These are phyloP conservation scores for Hyphopichia homilentoma DNA, from an alignment of 805 yeast species.

Conservation along the genomic window DNA sequence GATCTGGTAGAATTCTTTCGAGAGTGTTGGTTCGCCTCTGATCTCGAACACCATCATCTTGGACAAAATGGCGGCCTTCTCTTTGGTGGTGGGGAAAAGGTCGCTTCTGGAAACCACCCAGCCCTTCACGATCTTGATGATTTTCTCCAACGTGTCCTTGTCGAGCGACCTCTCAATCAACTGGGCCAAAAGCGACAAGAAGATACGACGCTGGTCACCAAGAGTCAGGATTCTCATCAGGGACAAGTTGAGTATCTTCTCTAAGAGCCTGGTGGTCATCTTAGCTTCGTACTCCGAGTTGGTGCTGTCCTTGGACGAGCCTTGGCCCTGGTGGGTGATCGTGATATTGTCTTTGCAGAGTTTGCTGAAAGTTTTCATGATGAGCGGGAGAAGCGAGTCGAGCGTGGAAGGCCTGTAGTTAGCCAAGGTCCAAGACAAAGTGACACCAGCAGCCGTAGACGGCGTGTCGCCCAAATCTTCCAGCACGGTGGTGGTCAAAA, in stretches of 20 bases:
- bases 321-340: slow-evolving; percentile 49
- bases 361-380: slow-evolving; percentile 86
- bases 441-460: slow-evolving; percentile 84
- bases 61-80: slow-evolving; percentile 87
- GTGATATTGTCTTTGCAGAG: slow-evolving; percentile 83
- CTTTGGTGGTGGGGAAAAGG: slow-evolving; percentile 90
- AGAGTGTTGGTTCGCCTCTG: slow-evolving; percentile 75
- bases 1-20: slow-evolving; percentile 78
- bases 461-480: slow-evolving; percentile 75
- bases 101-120: slow-evolving; percentile 89
- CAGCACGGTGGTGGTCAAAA: slow-evolving; percentile 64
- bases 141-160: slow-evolving; percentile 65
- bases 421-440: slow-evolving; percentile 76
- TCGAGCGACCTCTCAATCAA: slow-evolving; percentile 86
- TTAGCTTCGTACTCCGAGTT: slow-evolving; percentile 67
- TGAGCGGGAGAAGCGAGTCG: slow-evolving; percentile 68
- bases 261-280: slow-evolving; percentile 72
- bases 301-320: slow-evolving; percentile 27
- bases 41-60: slow-evolving; percentile 93
- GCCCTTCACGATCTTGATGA: slow-evolving; percentile 70
- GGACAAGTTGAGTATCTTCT: slow-evolving; percentile 71
- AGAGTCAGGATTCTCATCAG: slow-evolving; percentile 78
- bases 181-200: slow-evolving; percentile 81
- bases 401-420: slow-evolving; percentile 68
- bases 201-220: slow-evolving; percentile 91